A percentile compares a stretch with the other conserved stretches of the same genome.
phyloP scores from a whole-genome alignment of 495 filamentous ascomycete species.

The Lasiosphaeriaceae sp. region DNA sequence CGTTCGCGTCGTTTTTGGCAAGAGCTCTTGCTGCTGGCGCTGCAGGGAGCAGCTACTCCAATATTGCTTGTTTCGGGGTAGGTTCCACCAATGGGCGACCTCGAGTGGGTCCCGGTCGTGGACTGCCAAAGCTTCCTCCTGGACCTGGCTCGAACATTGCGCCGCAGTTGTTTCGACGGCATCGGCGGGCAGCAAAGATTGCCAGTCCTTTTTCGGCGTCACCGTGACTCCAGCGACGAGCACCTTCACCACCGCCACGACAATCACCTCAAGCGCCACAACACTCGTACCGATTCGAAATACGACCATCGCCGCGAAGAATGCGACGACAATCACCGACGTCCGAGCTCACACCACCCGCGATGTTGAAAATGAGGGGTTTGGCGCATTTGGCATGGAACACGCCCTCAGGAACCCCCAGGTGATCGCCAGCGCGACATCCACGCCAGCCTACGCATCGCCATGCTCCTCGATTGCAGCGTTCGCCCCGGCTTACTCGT shows the following conservation, averaged over 20 bases:
- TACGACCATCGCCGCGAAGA: slow-evolving; percentile 2
- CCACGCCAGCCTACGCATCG: slow-evolving; percentile 20
- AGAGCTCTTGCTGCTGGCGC: slow-evolving; percentile 7
- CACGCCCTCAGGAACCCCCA: slow-evolving; percentile 10
- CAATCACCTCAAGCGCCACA: slow-evolving; percentile 7
- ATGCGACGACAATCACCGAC: background rate
- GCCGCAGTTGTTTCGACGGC: slow-evolving; percentile 17
- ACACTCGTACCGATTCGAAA: slow-evolving; percentile 5
- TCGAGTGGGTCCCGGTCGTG: no score
- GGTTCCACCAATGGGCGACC: no score
- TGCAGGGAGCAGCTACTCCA: slow-evolving; percentile 5
- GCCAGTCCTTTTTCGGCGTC: slow-evolving; percentile 21
- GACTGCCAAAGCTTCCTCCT: no score
- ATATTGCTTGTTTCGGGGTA: slow-evolving; percentile 22
- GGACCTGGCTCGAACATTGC: background rate
- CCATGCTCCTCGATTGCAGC: slow-evolving; percentile 14
- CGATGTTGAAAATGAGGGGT: slow-evolving; percentile 4
- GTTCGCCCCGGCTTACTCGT: slow-evolving; percentile 29
- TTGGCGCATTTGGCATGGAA: background rate
- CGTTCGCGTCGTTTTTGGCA: slow-evolving; percentile 4
- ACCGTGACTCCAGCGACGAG: slow-evolving; percentile 23
- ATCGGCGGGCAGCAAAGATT: slow-evolving; percentile 20
- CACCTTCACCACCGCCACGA: slow-evolving; percentile 14
- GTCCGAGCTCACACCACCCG: slow-evolving; percentile 7
- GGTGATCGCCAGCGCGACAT: slow-evolving; percentile 12